These are phyloP conservation scores for Hymenoscyphus repandus DNA, from an alignment of 2,329 filamentous ascomycete genomes.

Conservation along the genomic window DNA sequence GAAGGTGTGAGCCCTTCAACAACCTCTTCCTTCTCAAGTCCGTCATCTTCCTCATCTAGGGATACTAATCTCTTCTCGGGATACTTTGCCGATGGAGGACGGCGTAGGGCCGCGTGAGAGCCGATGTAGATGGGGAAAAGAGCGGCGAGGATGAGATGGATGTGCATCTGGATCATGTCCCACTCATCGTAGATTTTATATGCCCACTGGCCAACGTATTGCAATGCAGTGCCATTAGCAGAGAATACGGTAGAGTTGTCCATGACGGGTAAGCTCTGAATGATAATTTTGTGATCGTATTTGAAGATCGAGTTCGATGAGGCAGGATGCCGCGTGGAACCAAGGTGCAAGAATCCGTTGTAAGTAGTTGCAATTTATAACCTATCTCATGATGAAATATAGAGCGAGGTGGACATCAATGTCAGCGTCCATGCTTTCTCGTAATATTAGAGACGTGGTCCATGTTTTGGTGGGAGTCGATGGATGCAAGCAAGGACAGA, in stretches of 20 bases:
- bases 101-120: constrained; percentile 76
- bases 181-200: constrained; percentile 19
- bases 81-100: constrained; percentile 67
- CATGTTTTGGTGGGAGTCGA: no score
- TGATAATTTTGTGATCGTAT: not conserved
- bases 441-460: no score
- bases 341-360: no score
- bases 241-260: constrained; percentile 14
- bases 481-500: no score
- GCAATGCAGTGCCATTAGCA: constrained; percentile 21
- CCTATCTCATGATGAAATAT: no score
- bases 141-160: constrained; percentile 61
- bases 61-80: constrained; percentile 38
- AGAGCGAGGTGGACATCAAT: no score
- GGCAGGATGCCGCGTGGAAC: no score
- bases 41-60: constrained; percentile 41
- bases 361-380: no score
- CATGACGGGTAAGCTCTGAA: not conserved
- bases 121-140: constrained; percentile 80
- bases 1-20: constrained; percentile 67
- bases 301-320: no score
- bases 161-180: constrained; percentile 25
- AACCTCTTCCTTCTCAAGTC: constrained; percentile 51
- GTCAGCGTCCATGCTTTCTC: no score
- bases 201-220: constrained; percentile 23